Percentiles rank a stretch among this genome's conserved stretches.
Evolutionary conservation across 148 eudicot genomes (phyloP).

Genomic region (Vaccinium corymbosum): DNA sequence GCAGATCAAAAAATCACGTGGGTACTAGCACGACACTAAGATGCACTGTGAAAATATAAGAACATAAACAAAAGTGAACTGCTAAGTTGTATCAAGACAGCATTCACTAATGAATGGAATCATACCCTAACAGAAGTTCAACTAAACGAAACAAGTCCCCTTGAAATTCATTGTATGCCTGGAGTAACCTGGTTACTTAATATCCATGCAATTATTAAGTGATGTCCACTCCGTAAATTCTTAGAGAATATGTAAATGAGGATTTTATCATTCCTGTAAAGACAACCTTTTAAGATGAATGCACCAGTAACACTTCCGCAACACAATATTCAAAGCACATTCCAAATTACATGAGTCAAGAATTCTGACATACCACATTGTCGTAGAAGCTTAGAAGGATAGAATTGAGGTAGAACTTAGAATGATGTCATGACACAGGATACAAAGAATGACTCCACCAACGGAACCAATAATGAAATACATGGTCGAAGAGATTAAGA

Average conservation of each 20-base stretch:
- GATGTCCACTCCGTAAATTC: background rate
- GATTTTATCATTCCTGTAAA: background rate
- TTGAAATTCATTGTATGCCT: background rate
- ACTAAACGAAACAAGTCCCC: background rate
- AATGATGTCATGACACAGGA: background rate
- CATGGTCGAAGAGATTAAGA: conserved; percentile 1
- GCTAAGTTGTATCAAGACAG: background rate
- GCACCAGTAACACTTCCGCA: background rate
- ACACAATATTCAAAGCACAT: background rate
- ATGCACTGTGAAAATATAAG: background rate
- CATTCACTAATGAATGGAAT: background rate
- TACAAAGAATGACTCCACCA: background rate
- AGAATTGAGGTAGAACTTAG: background rate
- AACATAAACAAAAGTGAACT: background rate
- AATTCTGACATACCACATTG: background rate
- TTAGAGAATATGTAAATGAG: background rate
- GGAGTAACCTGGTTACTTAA: background rate
- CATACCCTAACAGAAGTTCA: background rate
- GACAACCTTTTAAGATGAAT: background rate
- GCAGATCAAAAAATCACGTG: background rate
- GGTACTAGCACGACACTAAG: background rate
- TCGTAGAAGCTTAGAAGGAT: background rate
- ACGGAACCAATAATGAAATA: background rate
- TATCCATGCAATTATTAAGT: background rate
- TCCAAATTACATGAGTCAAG: background rate